These are phyloP conservation scores for Guyanaporus albipodus DNA, from an alignment of 768 basidiomycete genomes.

Conservation along the genomic window DNA sequence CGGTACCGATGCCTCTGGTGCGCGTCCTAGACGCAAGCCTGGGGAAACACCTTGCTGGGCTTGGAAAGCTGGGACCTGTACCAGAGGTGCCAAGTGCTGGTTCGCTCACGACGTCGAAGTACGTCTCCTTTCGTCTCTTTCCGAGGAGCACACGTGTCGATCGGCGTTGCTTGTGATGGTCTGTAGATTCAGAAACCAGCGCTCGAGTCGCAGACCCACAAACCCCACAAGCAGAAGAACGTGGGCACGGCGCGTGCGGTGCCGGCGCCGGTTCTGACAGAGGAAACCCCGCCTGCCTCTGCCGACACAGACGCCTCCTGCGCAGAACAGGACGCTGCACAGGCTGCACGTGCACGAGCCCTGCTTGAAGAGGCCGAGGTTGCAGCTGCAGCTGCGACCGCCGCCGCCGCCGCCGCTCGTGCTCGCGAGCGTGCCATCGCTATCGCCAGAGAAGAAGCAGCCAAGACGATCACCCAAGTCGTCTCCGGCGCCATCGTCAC, in stretches of 20 bases:
- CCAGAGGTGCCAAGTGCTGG: conserved; percentile 33
- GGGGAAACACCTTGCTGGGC: conserved; percentile 22
- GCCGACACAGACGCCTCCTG: not conserved
- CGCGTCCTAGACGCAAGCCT: conserved; percentile 21
- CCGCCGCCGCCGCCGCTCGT: no score
- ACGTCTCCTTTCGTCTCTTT: conserved; percentile 6
- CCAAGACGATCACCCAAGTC: conserved; percentile 39
- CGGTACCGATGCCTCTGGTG: conserved; percentile 14
- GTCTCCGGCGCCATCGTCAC: conserved; percentile 47
- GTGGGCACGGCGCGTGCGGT: not conserved
- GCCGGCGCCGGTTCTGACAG: not conserved
- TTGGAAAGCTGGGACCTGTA: conserved; percentile 39
- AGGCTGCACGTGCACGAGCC: not conserved
- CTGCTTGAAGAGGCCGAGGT: conserved; percentile 18
- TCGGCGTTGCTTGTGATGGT: no score
- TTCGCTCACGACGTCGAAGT: conserved; percentile 35
- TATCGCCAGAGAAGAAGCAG: conserved; percentile 37
- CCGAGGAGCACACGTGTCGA: not conserved
- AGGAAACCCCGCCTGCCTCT: not conserved
- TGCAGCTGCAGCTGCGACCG: not conserved
- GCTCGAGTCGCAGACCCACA: not conserved
- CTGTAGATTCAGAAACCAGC: conserved; percentile 9
- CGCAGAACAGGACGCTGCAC: not conserved
- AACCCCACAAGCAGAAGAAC: not conserved
- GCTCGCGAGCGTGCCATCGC: conserved; percentile 11